Conservation (phyloP, 805 yeast species). For the Yarrowia sp. region DNA sequence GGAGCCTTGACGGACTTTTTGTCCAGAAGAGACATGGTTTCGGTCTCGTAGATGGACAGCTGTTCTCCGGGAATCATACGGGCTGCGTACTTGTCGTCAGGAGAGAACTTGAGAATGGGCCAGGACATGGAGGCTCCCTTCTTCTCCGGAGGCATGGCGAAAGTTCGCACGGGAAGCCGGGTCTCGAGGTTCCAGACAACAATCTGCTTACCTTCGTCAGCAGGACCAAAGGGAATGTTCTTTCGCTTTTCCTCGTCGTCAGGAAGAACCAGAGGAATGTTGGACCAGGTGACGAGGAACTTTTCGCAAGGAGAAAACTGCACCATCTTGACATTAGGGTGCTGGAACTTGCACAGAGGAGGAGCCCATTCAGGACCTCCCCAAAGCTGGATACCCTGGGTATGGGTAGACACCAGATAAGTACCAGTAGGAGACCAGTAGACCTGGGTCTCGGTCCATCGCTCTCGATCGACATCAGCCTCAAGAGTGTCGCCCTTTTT, state of each 20-base stretch:
- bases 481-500: conserved; percentile 69
- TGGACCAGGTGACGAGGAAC: conserved; percentile 84
- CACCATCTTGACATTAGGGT: conserved; percentile 82
- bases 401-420: conserved; percentile 79
- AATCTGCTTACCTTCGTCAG: conserved; percentile 87
- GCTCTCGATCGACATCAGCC: conserved; percentile 67
- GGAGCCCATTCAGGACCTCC: conserved; percentile 55
- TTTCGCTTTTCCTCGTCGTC: conserved; percentile 57
- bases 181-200: conserved; percentile 89
- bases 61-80: conserved; percentile 88
- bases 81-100: conserved; percentile 88
- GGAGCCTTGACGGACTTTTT: conserved; percentile 79
- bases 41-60: conserved; percentile 81
- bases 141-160: conserved; percentile 69
- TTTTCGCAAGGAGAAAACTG: conserved; percentile 93
- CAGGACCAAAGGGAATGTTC: conserved; percentile 76
- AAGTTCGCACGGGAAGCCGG: conserved; percentile 80
- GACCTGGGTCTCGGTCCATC: conserved; percentile 85
- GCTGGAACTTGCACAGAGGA: conserved; percentile 56
- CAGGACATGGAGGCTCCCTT: conserved; percentile 53
- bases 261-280: conserved; percentile 72
- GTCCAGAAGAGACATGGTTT: conserved; percentile 74
- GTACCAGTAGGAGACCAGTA: conserved; percentile 94
- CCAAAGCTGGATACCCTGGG: conserved; percentile 94
- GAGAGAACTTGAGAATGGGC: conserved; percentile 97